Base-by-base conservation (phyloP, 352 stramenopile species). In the Blastocystis sp. region DNA sequence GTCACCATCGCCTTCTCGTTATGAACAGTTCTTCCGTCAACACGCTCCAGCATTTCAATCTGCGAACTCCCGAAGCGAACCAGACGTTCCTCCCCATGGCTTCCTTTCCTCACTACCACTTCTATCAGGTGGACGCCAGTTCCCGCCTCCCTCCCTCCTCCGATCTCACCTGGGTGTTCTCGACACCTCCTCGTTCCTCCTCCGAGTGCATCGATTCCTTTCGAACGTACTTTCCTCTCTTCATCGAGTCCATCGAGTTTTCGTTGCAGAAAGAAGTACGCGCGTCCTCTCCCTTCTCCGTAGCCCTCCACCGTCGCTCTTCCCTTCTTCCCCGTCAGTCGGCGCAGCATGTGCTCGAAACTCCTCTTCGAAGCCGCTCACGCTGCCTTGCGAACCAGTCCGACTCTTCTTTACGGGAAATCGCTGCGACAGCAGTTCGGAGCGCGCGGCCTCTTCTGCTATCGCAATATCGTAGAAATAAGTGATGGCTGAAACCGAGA, bases 151-250 rank as follows among this genome's bases (percentile, higher is more conserved):
- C 27, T 63, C 27, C 42, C 67, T 38, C 48, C 40, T 64, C 69
- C 4, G 63, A 81, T 29, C 46, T 81, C 14, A 65, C 69, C 2
- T 81, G 69, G 69, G 29, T 81, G 38, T 29, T 81, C 8, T 36
- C 36, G 44, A 81, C 69, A 63, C 69, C 69, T 11, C 40, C 42
- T 18, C 21, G 6, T 42, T 29, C 24, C 7, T 4, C 21, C 4
- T 29, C 40, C 24, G 46, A 63, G 27, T 81, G 69, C 27, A 36
- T 63, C 40, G 29, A 81, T 21, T 59, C 69, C 16, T 57, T 81
- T 29, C 18, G 11, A 16, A 21, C 27, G 46, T 81, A 81, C 24
- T n/a, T 81, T 42, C 48, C 69, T 27, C 48, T 61, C 14, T 81
- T 81, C 51, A 32, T 64, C 36, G 44, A 81, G 3, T 81, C 69